phyloP scores from a whole-genome alignment of 768 basidiomycete genomes.

The Termitomyces sp. region DNA sequence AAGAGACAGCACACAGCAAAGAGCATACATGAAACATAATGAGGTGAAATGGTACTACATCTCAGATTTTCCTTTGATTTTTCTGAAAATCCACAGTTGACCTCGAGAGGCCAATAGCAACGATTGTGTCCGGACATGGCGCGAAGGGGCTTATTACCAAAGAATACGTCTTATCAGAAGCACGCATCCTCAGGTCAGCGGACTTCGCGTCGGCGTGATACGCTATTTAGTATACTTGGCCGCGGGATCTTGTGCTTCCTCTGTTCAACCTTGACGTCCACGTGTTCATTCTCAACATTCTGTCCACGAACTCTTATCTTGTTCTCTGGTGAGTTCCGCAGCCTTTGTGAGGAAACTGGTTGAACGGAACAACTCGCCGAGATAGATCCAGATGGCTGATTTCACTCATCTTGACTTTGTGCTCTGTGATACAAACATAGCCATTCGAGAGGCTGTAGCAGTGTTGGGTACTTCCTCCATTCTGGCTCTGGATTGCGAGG shows the following conservation, averaged over 20 bases:
- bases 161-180: not conserved
- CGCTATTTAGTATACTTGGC: not conserved
- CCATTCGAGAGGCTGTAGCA: not conserved
- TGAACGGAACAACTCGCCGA: not conserved
- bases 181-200: not conserved
- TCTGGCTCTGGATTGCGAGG: conserved; percentile 15
- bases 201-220: not conserved
- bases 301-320: not conserved
- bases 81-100: not conserved
- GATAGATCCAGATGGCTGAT: not conserved
- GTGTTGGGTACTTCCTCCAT: not conserved
- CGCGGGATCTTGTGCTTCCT: not conserved
- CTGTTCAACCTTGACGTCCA: not conserved
- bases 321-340: not conserved
- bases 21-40: not conserved
- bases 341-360: not conserved
- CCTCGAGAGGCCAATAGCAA: not conserved
- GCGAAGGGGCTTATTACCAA: not conserved
- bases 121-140: not conserved
- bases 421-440: not conserved
- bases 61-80: not conserved
- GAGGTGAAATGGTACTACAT: not conserved
- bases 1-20: not conserved
- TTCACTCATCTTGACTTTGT: not conserved
- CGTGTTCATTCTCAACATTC: not conserved